Percentiles rank a stretch among this genome's conserved stretches.
These are phyloP conservation scores for Borealophlyctis nickersoniae DNA, from an alignment of 192 early-diverging fungal genomes.

Conservation along the genomic window DNA sequence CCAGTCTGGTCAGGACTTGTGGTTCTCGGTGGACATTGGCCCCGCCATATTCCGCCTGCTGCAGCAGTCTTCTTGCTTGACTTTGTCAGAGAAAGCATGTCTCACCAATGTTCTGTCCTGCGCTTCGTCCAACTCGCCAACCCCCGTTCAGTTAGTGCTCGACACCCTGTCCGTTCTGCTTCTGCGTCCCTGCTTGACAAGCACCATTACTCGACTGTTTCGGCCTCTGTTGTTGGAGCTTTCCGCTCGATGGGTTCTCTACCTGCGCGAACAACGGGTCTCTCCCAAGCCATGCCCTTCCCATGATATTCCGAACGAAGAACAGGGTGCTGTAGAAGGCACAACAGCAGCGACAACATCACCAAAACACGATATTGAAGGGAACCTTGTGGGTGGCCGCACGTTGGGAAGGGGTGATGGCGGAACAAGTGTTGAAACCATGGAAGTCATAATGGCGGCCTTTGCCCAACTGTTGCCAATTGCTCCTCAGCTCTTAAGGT, in stretches of 20 bases:
- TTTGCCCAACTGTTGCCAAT: slow-evolving; percentile 60
- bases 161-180: slow-evolving; percentile 24
- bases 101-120: no score
- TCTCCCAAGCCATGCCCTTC: no score
- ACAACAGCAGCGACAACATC: slow-evolving; percentile 37
- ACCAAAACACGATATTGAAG: slow-evolving; percentile 33
- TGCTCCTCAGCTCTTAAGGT: slow-evolving; percentile 54
- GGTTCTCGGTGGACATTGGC: background rate
- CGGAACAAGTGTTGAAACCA: no score
- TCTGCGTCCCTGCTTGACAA: slow-evolving; percentile 33
- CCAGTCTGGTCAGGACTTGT: no score
- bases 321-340: no score
- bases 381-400: slow-evolving; percentile 1
- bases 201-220: slow-evolving; percentile 44
- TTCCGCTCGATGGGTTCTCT: slow-evolving; percentile 63
- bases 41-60: background rate
- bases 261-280: background rate
- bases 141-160: slow-evolving; percentile 13
- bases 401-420: background rate
- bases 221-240: slow-evolving; percentile 81
- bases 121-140: background rate
- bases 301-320: no score
- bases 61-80: background rate
- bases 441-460: slow-evolving; percentile 35
- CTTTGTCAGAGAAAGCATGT: background rate